Conservation (phyloP, 148 eudicot genomes). For the Persicaria maculosa region DNA sequence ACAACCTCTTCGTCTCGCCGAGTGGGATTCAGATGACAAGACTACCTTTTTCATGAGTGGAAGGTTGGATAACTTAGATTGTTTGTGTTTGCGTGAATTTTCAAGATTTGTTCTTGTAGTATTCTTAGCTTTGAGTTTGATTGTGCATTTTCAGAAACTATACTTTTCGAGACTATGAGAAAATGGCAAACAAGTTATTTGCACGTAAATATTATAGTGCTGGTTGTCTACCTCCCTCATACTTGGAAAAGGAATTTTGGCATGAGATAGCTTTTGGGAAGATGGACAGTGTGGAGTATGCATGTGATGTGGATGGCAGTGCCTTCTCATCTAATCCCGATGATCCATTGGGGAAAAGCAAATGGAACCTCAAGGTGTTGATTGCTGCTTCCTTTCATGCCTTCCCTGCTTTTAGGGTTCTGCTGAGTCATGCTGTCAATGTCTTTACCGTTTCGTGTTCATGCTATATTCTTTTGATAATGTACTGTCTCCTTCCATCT, state of each 20-base stretch:
- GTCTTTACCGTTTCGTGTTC: background rate
- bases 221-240: constrained; percentile 78
- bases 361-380: constrained; percentile 89
- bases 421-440: background rate
- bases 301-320: constrained; percentile 99
- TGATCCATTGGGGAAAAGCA: constrained; percentile 93
- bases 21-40: constrained; percentile 92
- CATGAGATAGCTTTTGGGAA: constrained; percentile 89
- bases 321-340: constrained; percentile 84
- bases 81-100: background rate
- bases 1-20: constrained; percentile 95
- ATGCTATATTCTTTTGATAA: background rate
- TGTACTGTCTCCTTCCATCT: background rate
- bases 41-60: constrained; percentile 97
- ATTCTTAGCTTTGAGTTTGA: background rate
- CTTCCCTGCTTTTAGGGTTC: constrained; percentile 10
- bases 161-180: constrained; percentile 93
- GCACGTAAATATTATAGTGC: constrained; percentile 80
- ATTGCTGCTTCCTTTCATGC: constrained; percentile 10
- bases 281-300: constrained; percentile 96
- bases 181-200: constrained; percentile 94
- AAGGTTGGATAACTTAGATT: constrained; percentile 70
- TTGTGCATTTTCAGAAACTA: constrained; percentile 58
- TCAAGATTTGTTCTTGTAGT: background rate
- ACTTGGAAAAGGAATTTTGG: constrained; percentile 98